These are phyloP conservation scores for Physcomitrellopsis africana DNA, from an alignment of 225 moss, liverwort and hornwort genomes.

Conservation along the genomic window DNA sequence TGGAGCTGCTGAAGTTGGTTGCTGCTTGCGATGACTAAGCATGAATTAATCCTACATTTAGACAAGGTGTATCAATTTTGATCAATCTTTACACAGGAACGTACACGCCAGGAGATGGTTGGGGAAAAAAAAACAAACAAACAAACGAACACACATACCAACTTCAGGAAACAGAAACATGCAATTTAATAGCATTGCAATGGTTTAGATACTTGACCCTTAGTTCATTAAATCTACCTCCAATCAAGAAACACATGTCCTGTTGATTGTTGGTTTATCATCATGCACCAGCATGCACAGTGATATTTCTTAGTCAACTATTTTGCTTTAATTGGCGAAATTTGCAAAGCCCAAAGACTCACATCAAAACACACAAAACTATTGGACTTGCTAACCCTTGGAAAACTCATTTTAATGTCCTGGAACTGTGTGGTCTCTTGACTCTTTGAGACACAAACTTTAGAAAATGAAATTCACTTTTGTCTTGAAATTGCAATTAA, in stretches of 20 bases:
- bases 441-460: too few species aligned
- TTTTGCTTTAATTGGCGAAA: too few species aligned
- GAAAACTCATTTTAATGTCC: too few species aligned
- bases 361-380: too few species aligned
- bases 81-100: neutral
- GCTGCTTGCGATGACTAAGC: neutral
- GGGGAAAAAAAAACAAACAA: too few species aligned
- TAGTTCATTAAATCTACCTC: neutral
- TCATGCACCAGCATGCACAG: constrained; percentile 28
- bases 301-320: too few species aligned
- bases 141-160: too few species aligned
- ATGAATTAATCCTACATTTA: neutral
- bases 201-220: neutral
- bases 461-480: too few species aligned
- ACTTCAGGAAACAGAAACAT: neutral
- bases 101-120: neutral
- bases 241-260: neutral
- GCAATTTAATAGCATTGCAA: constrained; percentile 13
- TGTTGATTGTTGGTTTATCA: constrained; percentile 30
- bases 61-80: neutral
- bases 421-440: too few species aligned
- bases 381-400: too few species aligned
- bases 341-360: too few species aligned
- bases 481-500: too few species aligned
- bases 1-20: neutral